Evolutionary conservation across 2,329 filamentous ascomycete genomes (phyloP).

Genomic region (Exophiala bonariae): DNA sequence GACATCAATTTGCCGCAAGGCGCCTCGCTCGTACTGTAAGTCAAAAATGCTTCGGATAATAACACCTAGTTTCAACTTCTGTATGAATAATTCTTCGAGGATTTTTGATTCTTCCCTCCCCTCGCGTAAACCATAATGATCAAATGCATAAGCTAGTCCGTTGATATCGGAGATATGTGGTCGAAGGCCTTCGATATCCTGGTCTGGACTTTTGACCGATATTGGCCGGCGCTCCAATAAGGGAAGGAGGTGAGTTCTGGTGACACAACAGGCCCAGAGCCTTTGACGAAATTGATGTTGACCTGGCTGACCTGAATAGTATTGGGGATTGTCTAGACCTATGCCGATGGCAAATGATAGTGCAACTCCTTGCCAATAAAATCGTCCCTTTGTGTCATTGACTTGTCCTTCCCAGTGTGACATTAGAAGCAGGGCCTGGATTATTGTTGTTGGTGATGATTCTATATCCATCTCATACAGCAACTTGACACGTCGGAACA

Average conservation of each 20-base stretch:
- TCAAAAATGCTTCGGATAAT: slow-evolving; percentile 11
- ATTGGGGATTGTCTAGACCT: slow-evolving; percentile 75
- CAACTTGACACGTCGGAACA: slow-evolving; percentile 70
- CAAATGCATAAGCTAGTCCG: background rate
- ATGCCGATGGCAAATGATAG: slow-evolving; percentile 90
- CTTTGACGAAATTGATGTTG: slow-evolving; percentile 85
- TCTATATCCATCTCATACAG: slow-evolving; percentile 96
- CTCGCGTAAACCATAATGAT: background rate
- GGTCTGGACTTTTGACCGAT: too few relatives aligned
- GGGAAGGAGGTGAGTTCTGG: slow-evolving; percentile 87
- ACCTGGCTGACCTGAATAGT: slow-evolving; percentile 33
- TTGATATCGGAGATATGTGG: background rate
- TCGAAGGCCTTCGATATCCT: too few relatives aligned
- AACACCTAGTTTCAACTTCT: slow-evolving; percentile 15
- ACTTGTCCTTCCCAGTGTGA: slow-evolving; percentile 97
- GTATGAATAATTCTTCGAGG: slow-evolving; percentile 4
- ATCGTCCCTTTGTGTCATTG: slow-evolving; percentile 94
- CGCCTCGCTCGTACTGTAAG: slow-evolving; percentile 8
- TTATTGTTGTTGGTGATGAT: slow-evolving; percentile 78
- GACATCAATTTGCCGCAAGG: background rate
- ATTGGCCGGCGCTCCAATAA: slow-evolving; percentile 70
- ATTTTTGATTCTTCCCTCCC: background rate
- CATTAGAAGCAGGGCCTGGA: slow-evolving; percentile 85
- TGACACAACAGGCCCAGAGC: slow-evolving; percentile 97
- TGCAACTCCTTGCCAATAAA: slow-evolving; percentile 97